phyloP scores from a whole-genome alignment of 2,329 filamentous ascomycete genomes.

The Byssochlamys sp. region DNA sequence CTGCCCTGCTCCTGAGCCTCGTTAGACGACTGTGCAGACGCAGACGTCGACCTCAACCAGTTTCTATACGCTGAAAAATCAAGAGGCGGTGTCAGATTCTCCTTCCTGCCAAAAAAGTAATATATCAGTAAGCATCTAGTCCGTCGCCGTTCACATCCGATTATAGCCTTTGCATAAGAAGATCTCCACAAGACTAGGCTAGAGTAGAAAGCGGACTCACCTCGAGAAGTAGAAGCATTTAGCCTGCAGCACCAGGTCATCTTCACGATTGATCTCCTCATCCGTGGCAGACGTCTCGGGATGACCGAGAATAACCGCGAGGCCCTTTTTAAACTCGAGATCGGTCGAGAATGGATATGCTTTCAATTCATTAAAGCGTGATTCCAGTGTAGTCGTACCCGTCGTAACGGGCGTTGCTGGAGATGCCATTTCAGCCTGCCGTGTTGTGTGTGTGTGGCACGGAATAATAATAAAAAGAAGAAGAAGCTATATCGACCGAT shows the following conservation, averaged over 20 bases:
- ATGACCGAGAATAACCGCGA: constrained; percentile 38
- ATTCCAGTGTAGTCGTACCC: not conserved
- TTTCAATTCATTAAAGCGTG: constrained; percentile 24
- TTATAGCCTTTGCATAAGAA: not conserved
- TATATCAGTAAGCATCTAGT: not conserved
- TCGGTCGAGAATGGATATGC: constrained; percentile 34
- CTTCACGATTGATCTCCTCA: constrained; percentile 28
- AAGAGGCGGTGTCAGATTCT: constrained; percentile 37
- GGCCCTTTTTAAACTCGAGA: constrained; percentile 38
- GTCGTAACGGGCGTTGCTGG: not conserved
- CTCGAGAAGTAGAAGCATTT: constrained; percentile 41
- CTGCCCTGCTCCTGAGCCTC: not conserved
- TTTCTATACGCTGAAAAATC: constrained; percentile 59
- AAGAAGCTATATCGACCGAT: not conserved
- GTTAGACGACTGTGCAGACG: not conserved
- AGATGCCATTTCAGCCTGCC: not conserved
- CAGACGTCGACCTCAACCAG: constrained; percentile 41
- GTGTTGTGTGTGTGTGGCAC: not conserved
- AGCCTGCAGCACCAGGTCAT: constrained; percentile 36
- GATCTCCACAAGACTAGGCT: not conserved
- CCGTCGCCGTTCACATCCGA: not conserved
- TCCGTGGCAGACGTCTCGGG: constrained; percentile 28
- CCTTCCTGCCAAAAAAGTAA: constrained; percentile 21
- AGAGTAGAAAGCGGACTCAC: constrained; percentile 15
- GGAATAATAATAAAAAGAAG: not conserved